Conservation (phyloP, 495 filamentous ascomycete species). For the Trichoderma virens region DNA sequence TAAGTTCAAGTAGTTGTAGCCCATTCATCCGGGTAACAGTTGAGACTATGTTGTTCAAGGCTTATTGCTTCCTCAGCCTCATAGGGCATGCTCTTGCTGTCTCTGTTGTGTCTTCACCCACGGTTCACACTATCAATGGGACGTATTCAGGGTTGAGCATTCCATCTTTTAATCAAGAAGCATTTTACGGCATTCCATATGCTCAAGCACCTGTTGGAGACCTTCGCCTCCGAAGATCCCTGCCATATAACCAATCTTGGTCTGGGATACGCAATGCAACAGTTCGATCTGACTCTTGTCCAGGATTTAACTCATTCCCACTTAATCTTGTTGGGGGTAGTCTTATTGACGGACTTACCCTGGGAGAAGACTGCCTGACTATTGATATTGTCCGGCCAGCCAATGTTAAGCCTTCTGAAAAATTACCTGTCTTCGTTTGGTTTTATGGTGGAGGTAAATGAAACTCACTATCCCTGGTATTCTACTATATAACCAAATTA, state of each 20-base stretch:
- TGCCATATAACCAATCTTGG: constrained; percentile 40
- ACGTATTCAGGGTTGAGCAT: constrained; percentile 29
- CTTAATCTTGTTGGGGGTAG: background rate
- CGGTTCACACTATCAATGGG: constrained; percentile 18
- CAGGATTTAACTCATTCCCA: constrained; percentile 31
- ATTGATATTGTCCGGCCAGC: background rate
- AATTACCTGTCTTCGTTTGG: background rate
- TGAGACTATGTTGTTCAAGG: background rate
- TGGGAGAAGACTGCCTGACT: background rate
- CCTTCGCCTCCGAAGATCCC: constrained; percentile 52
- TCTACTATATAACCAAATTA: background rate
- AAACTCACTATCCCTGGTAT: background rate
- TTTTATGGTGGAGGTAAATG: background rate
- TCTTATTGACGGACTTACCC: background rate
- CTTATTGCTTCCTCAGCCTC: background rate
- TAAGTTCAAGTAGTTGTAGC: background rate
- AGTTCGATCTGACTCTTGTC: constrained; percentile 38
- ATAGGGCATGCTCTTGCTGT: background rate
- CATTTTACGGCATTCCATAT: constrained; percentile 59
- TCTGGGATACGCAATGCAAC: constrained; percentile 40
- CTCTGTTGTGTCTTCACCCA: background rate
- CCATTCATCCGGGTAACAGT: background rate
- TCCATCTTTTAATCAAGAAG: constrained; percentile 31
- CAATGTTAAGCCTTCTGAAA: background rate
- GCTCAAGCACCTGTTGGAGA: constrained; percentile 51